phyloP scores from a whole-genome alignment of 352 stramenopile species.

The Pythium chondricola region DNA sequence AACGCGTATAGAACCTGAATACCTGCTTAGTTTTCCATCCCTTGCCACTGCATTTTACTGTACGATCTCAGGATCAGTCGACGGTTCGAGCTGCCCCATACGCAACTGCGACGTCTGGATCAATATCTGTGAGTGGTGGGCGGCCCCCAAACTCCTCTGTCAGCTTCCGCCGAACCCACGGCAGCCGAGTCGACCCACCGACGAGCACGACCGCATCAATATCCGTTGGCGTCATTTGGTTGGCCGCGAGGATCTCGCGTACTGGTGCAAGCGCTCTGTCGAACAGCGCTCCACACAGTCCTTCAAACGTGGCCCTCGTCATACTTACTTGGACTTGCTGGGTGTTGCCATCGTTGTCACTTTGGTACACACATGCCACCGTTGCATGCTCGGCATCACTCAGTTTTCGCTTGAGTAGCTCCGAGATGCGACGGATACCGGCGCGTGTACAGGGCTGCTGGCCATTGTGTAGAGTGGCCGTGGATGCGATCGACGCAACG shows the following conservation, averaged over 20 bases:
- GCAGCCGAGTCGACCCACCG: constrained; percentile 46
- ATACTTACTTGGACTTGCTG: constrained; percentile 17
- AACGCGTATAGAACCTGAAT: too few species aligned
- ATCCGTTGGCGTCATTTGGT: constrained; percentile 47
- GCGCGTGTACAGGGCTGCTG: constrained; percentile 10
- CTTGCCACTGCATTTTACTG: too few species aligned
- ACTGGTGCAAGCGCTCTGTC: constrained; percentile 51
- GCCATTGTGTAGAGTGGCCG: not conserved
- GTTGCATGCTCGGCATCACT: constrained; percentile 21
- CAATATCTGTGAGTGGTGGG: constrained; percentile 42
- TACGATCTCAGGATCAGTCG: constrained; percentile 26
- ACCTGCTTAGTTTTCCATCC: too few species aligned
- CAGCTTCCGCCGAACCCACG: constrained; percentile 44
- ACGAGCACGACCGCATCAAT: constrained; percentile 57
- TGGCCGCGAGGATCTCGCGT: constrained; percentile 38
- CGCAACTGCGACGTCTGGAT: constrained; percentile 63
- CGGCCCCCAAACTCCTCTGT: constrained; percentile 41
- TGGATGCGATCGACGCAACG: too few species aligned
- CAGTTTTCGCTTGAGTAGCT: constrained; percentile 49
- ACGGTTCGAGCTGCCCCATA: constrained; percentile 50
- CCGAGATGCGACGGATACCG: constrained; percentile 46
- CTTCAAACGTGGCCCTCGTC: constrained; percentile 42
- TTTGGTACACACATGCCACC: constrained; percentile 36
- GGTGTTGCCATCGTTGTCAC: constrained; percentile 1
- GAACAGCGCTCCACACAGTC: constrained; percentile 37